phyloP scores from a whole-genome alignment of 495 filamentous ascomycete genomes.

The Penicillium subrubescens region DNA sequence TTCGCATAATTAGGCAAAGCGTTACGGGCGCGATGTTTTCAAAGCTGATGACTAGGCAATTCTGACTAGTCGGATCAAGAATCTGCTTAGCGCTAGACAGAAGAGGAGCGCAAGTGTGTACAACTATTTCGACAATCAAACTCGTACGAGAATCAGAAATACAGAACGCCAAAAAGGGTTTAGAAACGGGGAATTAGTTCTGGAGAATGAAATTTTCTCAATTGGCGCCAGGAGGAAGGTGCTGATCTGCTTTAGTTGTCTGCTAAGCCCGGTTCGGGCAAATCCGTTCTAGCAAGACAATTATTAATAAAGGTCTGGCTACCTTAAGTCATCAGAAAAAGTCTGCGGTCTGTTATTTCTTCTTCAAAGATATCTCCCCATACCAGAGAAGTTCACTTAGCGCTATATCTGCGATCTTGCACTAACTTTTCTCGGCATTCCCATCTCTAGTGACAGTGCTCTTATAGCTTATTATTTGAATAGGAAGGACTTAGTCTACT shows the following conservation, averaged over 20 bases:
- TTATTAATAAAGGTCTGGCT: conserved; percentile 8
- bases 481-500: conserved; percentile 30
- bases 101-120: conserved; percentile 13
- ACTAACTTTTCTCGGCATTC: conserved; percentile 45
- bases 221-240: conserved; percentile 8
- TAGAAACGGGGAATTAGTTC: conserved; percentile 28
- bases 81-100: conserved; percentile 10
- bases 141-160: conserved; percentile 12
- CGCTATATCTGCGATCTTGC: conserved; percentile 49
- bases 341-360: conserved; percentile 51
- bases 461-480: too few relatives aligned
- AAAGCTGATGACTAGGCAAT: conserved; percentile 9
- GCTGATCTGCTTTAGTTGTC: conserved; percentile 12
- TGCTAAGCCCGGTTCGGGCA: conserved; percentile 12
- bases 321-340: conserved; percentile 8
- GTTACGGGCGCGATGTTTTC: conserved; percentile 8
- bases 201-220: conserved; percentile 11
- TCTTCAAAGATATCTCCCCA: conserved; percentile 57
- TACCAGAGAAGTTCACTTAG: conserved; percentile 42
- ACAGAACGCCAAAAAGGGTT: conserved; percentile 11
- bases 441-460: conserved; percentile 37
- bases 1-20: conserved; percentile 5
- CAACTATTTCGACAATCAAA: conserved; percentile 12
- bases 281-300: conserved; percentile 4
- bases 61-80: conserved; percentile 5